Evolutionary conservation across 129 eudicot species (phyloP), one percentile per base, ranked within the genome.

Genomic region (Ambrosia artemisiifolia): DNA sequence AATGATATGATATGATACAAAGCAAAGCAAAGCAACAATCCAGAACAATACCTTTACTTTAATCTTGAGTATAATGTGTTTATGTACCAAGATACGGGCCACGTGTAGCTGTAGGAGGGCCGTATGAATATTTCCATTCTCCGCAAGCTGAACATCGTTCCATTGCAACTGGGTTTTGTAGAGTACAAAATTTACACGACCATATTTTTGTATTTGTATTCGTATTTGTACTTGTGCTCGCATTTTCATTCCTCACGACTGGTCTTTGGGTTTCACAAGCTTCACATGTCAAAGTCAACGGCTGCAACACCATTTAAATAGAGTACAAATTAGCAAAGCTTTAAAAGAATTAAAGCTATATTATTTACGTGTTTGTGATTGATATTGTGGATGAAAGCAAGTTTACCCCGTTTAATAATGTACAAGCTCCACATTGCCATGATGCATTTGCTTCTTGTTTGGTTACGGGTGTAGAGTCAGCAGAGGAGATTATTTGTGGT

Each of bases 101-200:
- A 34, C 46, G 60, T 9, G 76, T 71, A 34, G 80, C 67, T 5
- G 75, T 65, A 36, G 91, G 91, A 24, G 89, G 88, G 40, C 96
- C 97, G 7, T 88, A 84, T 3, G 97, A 92, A 79, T 92, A 92
- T 79, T 85, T 85, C 97, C 97, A 92, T 72, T 86, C 94, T 49
- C 94, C 97, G 78, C 97, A 92, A 19, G 91, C 94, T 38, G 55
- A 38, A 61, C 97, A 88, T 73, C 86, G 67, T 43, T 88, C 94
- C 5, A 44, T 80, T 46, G 80, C 79, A 12, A 17, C 67, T 34
- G 62, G 57, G 73, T 92, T 92, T 11, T 83, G 76, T 47, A 92
- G 71, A 30, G 96, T 88, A 75, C 97, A 88, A 47, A 92, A 92
- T 78, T 92, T 92, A 82, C 97, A 92, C 12, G 85, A 79, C 96